Evolutionary conservation across 768 basidiomycete species (phyloP).

Genomic region (Kondoa malvinella): DNA sequence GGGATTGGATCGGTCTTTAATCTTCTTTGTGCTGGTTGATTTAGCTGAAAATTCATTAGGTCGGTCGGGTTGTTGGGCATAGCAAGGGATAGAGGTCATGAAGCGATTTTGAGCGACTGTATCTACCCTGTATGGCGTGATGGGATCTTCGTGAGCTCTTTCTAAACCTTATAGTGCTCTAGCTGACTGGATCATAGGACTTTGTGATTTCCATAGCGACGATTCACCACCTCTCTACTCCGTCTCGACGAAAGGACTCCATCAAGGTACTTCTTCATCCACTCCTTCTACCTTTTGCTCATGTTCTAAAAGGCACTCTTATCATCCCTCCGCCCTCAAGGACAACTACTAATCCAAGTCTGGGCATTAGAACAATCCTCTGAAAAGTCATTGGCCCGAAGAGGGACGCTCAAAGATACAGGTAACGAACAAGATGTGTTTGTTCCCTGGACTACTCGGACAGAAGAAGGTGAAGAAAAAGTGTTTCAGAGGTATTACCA

Average conservation of each 20-base stretch:
- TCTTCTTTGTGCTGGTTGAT: conserved; percentile 12
- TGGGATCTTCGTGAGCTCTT: conserved; percentile 56
- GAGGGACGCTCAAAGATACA: background rate
- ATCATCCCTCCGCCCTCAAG: conserved; percentile 38
- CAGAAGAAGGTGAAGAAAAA: conserved; percentile 30
- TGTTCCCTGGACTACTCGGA: conserved; percentile 58
- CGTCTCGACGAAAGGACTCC: conserved; percentile 50
- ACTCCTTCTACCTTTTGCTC: conserved; percentile 7
- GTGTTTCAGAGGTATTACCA: conserved; percentile 81
- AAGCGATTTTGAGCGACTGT: conserved; percentile 67
- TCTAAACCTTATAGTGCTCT: background rate
- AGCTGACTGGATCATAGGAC: conserved; percentile 44
- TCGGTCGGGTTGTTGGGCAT: conserved; percentile 19
- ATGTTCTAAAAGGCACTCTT: conserved; percentile 42
- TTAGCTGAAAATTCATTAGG: conserved; percentile 9
- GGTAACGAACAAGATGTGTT: conserved; percentile 56
- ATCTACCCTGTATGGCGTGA: conserved; percentile 54
- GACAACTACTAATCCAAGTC: conserved; percentile 76
- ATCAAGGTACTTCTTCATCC: conserved; percentile 43
- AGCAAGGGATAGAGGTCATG: conserved; percentile 37
- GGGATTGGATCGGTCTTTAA: background rate
- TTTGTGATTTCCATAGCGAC: conserved; percentile 95
- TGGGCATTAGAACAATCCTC: conserved; percentile 89
- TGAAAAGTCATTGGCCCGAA: background rate
- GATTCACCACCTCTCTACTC: conserved; percentile 82